Evolutionary conservation across 169 alveolate species (phyloP), one percentile per base, ranked within the genome.

Genomic region (Cryptosporidium sp.): DNA sequence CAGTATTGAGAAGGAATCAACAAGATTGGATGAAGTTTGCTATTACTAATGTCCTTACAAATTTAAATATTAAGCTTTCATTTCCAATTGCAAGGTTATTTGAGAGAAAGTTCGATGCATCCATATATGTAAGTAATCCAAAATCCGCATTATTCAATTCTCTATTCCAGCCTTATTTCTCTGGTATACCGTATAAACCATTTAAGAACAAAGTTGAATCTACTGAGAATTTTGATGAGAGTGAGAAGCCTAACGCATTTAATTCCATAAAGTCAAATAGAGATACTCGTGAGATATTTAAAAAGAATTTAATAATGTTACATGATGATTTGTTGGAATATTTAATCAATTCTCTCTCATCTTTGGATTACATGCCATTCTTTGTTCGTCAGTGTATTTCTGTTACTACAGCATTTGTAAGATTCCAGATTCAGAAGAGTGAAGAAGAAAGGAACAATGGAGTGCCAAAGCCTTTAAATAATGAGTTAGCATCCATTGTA

Each of bases 361-460:
- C 89, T 45, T 43, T 80, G 39, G 89, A 80, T 35, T 80, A 80
- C 62, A 26, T 45, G 52, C 80, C 89, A 29, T 80, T 62, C 41
- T 80, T 80, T 33, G 68, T 80, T 33, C 69, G 75, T 29, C 89
- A 80, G 33, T 80, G 89, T 80, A 9, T 73, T 41, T 43, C 89
- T 33, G 75, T 80, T 21, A 62, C 68, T 23, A 55, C 70, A 26
- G 51, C 89, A 37, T 45, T 65, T 43, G 61, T 67, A 41, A 80
- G 89, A 10, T 65, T 62, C 41, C 80, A 62, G 31, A 26, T 14
- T 26, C 50, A 37, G 1, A 33, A 41, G n/a, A 7, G 1, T n/a
- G 33, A 65, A 10, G 18, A 59, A 39, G 69, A 62, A 16, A 41
- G 9, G 9, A 62, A 6, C 0, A 43, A 18, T 23, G 89, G 50